Percentiles rank a stretch among this genome's conserved stretches.
phyloP scores from a whole-genome alignment of 2,329 filamentous ascomycete species.

The Fusarium robinianum region DNA sequence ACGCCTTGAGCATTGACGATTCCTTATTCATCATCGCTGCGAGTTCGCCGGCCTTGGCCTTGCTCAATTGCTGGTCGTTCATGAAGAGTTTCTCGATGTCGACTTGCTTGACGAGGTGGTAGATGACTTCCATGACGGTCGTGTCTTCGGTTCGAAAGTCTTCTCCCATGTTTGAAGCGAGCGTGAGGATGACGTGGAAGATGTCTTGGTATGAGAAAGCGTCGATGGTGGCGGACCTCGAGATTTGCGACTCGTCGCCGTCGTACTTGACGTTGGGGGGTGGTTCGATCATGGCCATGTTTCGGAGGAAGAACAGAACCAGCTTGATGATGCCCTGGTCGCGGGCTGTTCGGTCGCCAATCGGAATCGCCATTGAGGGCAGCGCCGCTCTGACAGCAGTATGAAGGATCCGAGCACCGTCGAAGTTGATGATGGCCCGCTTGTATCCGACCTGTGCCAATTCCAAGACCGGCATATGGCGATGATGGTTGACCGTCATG shows the following conservation, averaged over 20 bases:
- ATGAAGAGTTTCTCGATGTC: slow-evolving; percentile 85
- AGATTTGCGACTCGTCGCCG: slow-evolving; percentile 88
- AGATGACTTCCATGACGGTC: slow-evolving; percentile 87
- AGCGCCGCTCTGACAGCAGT: slow-evolving; percentile 80
- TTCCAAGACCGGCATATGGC: slow-evolving; percentile 87
- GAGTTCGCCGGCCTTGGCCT: slow-evolving; percentile 73
- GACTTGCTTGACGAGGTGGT: slow-evolving; percentile 89
- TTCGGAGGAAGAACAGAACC: slow-evolving; percentile 85
- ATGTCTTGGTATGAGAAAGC: slow-evolving; percentile 91
- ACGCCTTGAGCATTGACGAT: slow-evolving; percentile 76
- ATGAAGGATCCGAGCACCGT: slow-evolving; percentile 75
- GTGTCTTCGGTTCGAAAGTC: slow-evolving; percentile 91
- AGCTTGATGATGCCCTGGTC: slow-evolving; percentile 94
- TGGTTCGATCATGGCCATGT: slow-evolving; percentile 82
- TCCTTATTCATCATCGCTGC: slow-evolving; percentile 78
- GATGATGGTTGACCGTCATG: slow-evolving; percentile 91
- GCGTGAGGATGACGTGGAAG: slow-evolving; percentile 79
- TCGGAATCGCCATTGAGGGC: slow-evolving; percentile 80
- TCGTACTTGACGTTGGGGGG: slow-evolving; percentile 74
- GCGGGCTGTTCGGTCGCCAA: slow-evolving; percentile 73
- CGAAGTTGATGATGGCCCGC: slow-evolving; percentile 81
- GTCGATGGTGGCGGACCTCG: slow-evolving; percentile 83
- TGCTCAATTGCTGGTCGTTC: slow-evolving; percentile 72
- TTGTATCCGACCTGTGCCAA: slow-evolving; percentile 91
- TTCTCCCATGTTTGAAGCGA: slow-evolving; percentile 91